Evolutionary conservation across 352 stramenopile genomes (phyloP), one percentile per base, ranked within the genome.

Genomic region (Phytophthora uliginosa): DNA sequence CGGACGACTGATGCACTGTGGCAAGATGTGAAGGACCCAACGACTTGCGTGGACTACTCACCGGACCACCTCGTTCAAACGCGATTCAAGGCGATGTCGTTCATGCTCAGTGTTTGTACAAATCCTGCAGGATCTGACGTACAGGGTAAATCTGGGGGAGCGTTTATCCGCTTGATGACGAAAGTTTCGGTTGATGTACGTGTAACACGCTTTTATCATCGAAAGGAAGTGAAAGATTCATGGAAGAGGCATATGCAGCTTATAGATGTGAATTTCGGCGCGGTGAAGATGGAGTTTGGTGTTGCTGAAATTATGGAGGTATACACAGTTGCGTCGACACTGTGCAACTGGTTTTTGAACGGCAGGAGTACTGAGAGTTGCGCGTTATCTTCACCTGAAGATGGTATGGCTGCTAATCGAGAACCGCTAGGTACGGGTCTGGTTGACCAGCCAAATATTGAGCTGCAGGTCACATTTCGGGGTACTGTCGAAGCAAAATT

Each of bases 1-100:
- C 84, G 84, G 17, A 89, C 85, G 26, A 91, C 84, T 2, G 88
- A 93, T 50, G 77, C 85, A 12, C 22, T 91, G 60, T 89, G 85
- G 82, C 84, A 91, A 64, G 84, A 91, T 63, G 85, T 93, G 62
- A 79, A 81, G 20, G 79, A 93, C 28, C 77, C 89, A 18, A 81
- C 81, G 8, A 67, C 67, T 22, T 89, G 81, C 34, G 79, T 91
- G 7, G 84, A 91, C 17, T 83, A 82, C 12, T 91, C 85, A 2
- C 85, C 85, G 0, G 84, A 93, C 18, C 75, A 81, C 4, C 63
- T 89, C 50, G 74, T 91, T n/a, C 84, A 88, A 69, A 93, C 85
- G 20, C 76, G 82, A 1, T 91, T 91, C 76, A 88, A 88, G 58
- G 85, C 85, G 20, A 62, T 91, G 12, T 93, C 85, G 6, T 89